Base-by-base conservation (phyloP, 495 filamentous ascomycete genomes). In the Aspergillus nanangensis region DNA sequence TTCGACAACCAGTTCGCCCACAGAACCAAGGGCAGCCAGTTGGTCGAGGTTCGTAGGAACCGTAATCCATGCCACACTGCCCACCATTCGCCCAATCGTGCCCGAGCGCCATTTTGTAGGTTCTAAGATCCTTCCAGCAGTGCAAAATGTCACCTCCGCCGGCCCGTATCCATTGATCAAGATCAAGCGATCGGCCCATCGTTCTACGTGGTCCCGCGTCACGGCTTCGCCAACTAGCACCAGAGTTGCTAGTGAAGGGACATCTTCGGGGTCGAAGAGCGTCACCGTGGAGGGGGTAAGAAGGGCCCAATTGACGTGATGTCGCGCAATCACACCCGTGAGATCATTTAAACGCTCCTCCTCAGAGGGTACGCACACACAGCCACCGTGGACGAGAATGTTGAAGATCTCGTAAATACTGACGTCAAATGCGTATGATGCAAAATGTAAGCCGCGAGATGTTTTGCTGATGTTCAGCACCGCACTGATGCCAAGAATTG, bases 321-420 rank as follows among this genome's bases (percentile, higher is more conserved):
- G 47, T 37, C 47, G 22, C 9, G 52, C 48, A 23, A 74, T 66
- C 1, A 49, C 55, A 1, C 50, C 47, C 8, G 47, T 45, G 3
- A 77, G 45, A 41, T 71, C 48, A 21, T 62, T 62, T 8, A 47
- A 31, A 7, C 67, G 51, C 8, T 59, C 57, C 10, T 62, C 48
- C 10, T 81, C 69, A 0, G 75, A 77, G 3, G 79, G 77, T 5
- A 81, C 67, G 53, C 76, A 80, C 4, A 84, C 56, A 35, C 74
- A 79, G 4, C 73, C 80, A 1, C 80, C 80, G 5, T 58, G 52
- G 0, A 72, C 70, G 2, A 87, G 61, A 0, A 80, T 80, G 1
- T 71, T 76, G 35, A 84, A 77, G 5, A 81, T 74, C 45, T 86
- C 81, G 10, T 67, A 58, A 19, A 84, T 67, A 35, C 75, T 74